Conservation (phyloP, 176 grass and related monocot genomes). For the Avena eriantha region DNA sequence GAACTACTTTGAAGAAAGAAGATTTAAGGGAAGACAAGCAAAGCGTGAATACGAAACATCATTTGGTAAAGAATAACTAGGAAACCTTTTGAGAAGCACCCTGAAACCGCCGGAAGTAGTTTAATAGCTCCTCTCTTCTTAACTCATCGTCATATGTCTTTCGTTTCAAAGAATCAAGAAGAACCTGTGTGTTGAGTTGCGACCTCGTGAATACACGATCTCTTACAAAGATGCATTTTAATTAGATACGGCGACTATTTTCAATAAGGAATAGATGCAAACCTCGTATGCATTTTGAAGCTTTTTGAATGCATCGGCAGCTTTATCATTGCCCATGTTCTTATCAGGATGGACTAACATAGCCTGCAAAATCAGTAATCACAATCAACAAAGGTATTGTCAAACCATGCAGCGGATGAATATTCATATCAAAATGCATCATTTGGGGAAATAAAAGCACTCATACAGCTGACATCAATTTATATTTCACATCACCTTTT, state of each 20-base stretch:
- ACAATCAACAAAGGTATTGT: constrained; percentile 32
- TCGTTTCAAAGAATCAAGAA: constrained; percentile 97
- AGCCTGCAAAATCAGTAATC: constrained; percentile 78
- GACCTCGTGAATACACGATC: constrained; percentile 41
- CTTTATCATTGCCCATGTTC: constrained; percentile 99
- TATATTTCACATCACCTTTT: constrained; percentile 77
- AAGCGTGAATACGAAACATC: constrained; percentile 20
- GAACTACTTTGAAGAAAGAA: constrained; percentile 43
- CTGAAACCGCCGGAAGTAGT: constrained; percentile 89
- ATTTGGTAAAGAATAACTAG: constrained; percentile 37
- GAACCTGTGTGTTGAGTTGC: constrained; percentile 65
- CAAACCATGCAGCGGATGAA: constrained; percentile 27
- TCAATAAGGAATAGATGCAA: constrained; percentile 36
- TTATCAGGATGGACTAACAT: constrained; percentile 99
- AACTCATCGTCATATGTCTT: constrained; percentile 98
- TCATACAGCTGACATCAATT: constrained; percentile 32
- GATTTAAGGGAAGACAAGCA: constrained; percentile 13
- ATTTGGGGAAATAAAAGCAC: constrained; percentile 4
- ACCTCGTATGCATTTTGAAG: constrained; percentile 99
- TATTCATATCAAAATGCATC: neutral
- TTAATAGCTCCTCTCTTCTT: constrained; percentile 86
- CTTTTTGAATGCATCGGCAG: constrained; percentile 99
- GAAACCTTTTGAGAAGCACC: constrained; percentile 80
- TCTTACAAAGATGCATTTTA: neutral
- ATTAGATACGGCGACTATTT: neutral